Evolutionary conservation across 1,284 basidiomycete genomes (phyloP).

Genomic region (Trametes polyzona): DNA sequence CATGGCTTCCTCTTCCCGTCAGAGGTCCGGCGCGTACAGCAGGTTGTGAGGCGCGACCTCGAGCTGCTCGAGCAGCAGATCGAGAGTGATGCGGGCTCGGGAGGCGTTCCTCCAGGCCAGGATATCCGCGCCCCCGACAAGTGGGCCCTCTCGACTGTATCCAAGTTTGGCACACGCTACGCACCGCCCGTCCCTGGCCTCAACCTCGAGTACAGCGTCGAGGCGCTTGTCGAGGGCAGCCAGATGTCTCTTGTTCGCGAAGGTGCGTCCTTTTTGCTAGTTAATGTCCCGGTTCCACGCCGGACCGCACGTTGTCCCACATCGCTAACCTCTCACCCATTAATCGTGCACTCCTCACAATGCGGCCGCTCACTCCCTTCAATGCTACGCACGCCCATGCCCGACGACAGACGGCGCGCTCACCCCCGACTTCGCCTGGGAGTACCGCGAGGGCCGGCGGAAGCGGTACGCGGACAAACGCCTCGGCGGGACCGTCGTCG

Average conservation of each 20-base stretch:
- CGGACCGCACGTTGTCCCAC: not conserved
- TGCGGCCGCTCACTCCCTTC: no score
- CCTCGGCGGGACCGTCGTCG: constrained; percentile 91
- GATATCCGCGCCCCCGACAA: constrained; percentile 49
- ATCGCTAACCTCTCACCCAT: no score
- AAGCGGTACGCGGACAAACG: constrained; percentile 71
- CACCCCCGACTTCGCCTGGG: constrained; percentile 65
- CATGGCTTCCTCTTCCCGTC: constrained; percentile 98
- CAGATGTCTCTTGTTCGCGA: constrained; percentile 73
- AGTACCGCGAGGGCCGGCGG: constrained; percentile 66
- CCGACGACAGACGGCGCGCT: constrained; percentile 50
- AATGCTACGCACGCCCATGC: not conserved
- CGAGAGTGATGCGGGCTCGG: constrained; percentile 11
- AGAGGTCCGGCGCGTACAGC: constrained; percentile 73
- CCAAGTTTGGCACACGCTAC: constrained; percentile 85
- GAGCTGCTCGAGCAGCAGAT: constrained; percentile 25
- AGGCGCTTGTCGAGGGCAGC: constrained; percentile 92
- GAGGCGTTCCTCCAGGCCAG: constrained; percentile 24
- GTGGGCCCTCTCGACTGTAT: constrained; percentile 86
- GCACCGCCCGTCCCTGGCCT: constrained; percentile 71
- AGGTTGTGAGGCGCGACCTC: constrained; percentile 39
- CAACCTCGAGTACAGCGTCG: constrained; percentile 76
- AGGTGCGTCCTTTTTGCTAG: constrained; percentile 42
- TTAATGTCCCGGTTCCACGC: not conserved
- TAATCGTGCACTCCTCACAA: no score